Base-by-base conservation (phyloP, 2,329 filamentous ascomycete genomes). In the Ophiocordyceps camponoti-leonardi region DNA sequence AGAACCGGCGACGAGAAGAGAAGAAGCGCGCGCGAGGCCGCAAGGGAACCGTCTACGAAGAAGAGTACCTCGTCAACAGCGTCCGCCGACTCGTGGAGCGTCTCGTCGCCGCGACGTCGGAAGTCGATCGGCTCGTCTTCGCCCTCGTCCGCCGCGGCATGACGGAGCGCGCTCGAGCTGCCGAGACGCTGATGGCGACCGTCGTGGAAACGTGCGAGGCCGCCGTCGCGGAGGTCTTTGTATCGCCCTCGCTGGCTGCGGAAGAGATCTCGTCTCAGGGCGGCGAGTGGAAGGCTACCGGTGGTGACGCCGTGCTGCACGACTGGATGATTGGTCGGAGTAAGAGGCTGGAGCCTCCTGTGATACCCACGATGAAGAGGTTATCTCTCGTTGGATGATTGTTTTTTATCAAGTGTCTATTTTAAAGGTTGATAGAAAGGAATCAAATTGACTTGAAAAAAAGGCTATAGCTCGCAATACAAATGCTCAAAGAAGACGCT, bases 11-110 rank as follows among this genome's bases (percentile, higher is more conserved):
- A 22, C 74, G 87, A 19, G 92, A 98, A 63, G 92, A 98, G 69
- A 79, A 94, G 61, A 98, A 98, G 73, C 79, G 90, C 16, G 92
- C 92, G 0, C 72, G 86, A 8, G 92, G 92, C 22, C 90, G 94
- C 61, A 96, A 96, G 68, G 92, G 92, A 12, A 94, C 86, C 16
- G 85, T 98, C 6, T 98, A 98, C 61, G 92, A 98, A 62, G 90
- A 96, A 58, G 92, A 96, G 62, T 98, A 98, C 61, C 75, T 98
- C 6, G 81, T 94, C 48, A 92, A 88, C 60, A 90, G 82, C 53
- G 79, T 96, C 33, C 76, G 81, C 13, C 72, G 92, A 22, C 71
- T 98, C 31, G 76, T 94, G 14, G 86, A 94, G 60, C 73, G 88
- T 33, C 77, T 94, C 20, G 86, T 88, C 60, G 70, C 69, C 20